A percentile compares a stretch with the other conserved stretches of the same genome.
Evolutionary conservation across 2,329 filamentous ascomycete genomes (phyloP).

Genomic region (Epichloe elymi): DNA sequence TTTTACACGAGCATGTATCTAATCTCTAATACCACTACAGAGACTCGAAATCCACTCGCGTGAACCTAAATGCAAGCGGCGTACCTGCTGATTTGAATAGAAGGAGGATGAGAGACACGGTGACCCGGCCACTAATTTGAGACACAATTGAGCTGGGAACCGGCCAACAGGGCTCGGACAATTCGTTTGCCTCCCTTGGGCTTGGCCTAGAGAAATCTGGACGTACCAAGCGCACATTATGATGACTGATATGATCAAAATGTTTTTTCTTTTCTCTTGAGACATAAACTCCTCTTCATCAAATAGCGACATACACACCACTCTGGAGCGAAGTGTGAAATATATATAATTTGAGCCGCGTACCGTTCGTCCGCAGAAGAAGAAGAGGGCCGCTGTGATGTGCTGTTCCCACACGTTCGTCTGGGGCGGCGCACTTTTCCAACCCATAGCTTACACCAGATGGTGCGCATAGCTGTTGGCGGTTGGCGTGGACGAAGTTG

Average conservation of each 20-base stretch:
- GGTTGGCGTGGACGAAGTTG: too few relatives aligned
- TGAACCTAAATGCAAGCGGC: neutral
- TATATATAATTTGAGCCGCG: neutral
- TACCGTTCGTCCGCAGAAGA: neutral
- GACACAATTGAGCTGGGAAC: neutral
- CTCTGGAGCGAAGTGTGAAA: neutral
- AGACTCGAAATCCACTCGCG: constrained; percentile 1
- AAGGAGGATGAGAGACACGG: constrained; percentile 7
- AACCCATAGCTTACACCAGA: too few relatives aligned
- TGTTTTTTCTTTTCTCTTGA: neutral
- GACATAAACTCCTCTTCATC: constrained; percentile 1
- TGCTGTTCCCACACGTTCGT: neutral
- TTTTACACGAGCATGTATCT: neutral
- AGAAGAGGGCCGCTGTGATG: neutral
- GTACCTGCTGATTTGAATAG: constrained; percentile 3
- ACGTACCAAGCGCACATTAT: neutral
- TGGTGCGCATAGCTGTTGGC: too few relatives aligned
- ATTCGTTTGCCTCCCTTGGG: neutral
- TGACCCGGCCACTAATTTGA: constrained; percentile 6
- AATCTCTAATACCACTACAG: neutral
- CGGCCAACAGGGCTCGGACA: too few relatives aligned
- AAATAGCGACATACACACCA: constrained; percentile 2
- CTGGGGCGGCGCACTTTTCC: too few relatives aligned
- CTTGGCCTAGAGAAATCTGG: neutral
- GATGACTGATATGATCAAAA: constrained; percentile 2